These are phyloP conservation scores for Bjerkandera adusta DNA, from an alignment of 1,284 basidiomycete species.

Conservation along the genomic window DNA sequence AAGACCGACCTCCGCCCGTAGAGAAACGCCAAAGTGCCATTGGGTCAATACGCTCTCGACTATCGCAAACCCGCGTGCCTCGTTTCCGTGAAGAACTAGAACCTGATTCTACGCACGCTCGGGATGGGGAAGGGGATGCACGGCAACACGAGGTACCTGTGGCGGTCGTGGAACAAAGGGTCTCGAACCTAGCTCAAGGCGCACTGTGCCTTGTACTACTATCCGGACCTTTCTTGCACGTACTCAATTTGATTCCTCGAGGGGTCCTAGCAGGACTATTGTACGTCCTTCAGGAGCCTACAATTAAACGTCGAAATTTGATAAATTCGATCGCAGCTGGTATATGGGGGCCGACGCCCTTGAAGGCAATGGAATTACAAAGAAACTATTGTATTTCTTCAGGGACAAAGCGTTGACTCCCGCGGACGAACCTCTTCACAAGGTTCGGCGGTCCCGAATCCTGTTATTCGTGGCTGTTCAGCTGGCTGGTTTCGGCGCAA, in stretches of 20 bases:
- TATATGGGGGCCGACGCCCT: constrained; percentile 90
- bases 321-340: constrained; percentile 54
- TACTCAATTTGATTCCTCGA: constrained; percentile 75
- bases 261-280: constrained; percentile 74
- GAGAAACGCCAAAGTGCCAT: too few species aligned
- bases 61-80: constrained; percentile 23
- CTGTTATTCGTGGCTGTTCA: constrained; percentile 81
- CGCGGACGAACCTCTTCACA: constrained; percentile 65
- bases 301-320: too few species aligned
- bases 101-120: constrained; percentile 24
- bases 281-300: constrained; percentile 47
- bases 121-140: constrained; percentile 25
- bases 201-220: constrained; percentile 78
- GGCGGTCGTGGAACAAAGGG: constrained; percentile 84
- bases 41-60: constrained; percentile 11
- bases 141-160: constrained; percentile 60
- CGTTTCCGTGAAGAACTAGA: constrained; percentile 32
- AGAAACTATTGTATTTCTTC: constrained; percentile 81
- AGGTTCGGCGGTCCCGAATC: constrained; percentile 76
- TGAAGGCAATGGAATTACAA: constrained; percentile 81
- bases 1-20: constrained; percentile 19
- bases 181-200: constrained; percentile 87
- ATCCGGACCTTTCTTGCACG: constrained; percentile 78
- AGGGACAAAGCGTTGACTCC: constrained; percentile 69
- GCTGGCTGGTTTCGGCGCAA: constrained; percentile 84